These are phyloP conservation scores for Ceratobasidium sp. DNA, from an alignment of 1,284 basidiomycete genomes.

Conservation along the genomic window DNA sequence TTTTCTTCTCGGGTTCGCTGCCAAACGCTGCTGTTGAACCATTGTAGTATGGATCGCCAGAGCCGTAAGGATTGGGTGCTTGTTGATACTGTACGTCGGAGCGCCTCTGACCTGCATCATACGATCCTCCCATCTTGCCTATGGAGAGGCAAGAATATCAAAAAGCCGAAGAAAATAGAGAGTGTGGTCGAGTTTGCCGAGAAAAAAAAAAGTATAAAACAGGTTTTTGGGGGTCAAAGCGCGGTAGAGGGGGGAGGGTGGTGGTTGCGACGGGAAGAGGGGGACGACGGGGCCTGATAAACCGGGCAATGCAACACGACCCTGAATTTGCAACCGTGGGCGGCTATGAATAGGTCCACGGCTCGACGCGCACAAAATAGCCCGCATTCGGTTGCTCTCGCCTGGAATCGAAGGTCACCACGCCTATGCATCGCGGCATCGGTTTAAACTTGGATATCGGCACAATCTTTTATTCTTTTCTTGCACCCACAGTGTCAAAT, in stretches of 20 bases:
- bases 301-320: neutral
- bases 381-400: neutral
- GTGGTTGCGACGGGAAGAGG: neutral
- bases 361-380: neutral
- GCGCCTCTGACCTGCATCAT: slow-evolving; percentile 44
- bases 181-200: slow-evolving; percentile 19
- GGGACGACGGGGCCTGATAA: neutral
- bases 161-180: slow-evolving; percentile 1
- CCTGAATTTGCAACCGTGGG: neutral
- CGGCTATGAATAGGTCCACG: slow-evolving; percentile 30
- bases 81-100: slow-evolving; percentile 44
- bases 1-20: slow-evolving; percentile 42
- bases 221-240: neutral
- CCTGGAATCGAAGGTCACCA: neutral
- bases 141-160: neutral
- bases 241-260: neutral
- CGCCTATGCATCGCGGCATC: neutral
- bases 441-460: slow-evolving; percentile 28
- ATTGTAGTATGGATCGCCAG: slow-evolving; percentile 43
- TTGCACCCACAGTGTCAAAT: neutral
- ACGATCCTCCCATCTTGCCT: slow-evolving; percentile 21
- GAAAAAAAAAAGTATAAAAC: slow-evolving; percentile 12
- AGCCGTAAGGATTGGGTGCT: slow-evolving; percentile 43
- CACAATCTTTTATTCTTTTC: neutral
- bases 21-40: slow-evolving; percentile 40